phyloP scores from a whole-genome alignment of 2,329 filamentous ascomycete genomes.

The Arthrinium puccinioides region DNA sequence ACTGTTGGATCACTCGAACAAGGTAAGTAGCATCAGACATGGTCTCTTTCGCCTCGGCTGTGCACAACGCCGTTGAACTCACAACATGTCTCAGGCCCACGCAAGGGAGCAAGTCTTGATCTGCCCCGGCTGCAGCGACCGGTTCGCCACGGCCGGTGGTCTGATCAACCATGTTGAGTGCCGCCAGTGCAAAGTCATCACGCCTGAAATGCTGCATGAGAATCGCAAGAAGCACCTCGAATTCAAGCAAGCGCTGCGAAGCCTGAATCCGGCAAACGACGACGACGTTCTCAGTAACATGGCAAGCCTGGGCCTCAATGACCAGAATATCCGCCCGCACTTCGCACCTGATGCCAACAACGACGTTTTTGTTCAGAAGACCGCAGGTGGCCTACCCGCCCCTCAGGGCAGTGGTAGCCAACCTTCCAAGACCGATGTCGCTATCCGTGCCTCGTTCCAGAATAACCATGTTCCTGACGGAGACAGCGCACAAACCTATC shows the following conservation, averaged over 20 bases:
- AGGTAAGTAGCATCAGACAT: conserved; percentile 27
- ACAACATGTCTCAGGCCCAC: no score
- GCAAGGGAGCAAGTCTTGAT: no score
- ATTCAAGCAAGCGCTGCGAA: conserved; percentile 15
- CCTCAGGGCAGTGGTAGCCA: no score
- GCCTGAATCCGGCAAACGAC: conserved; percentile 5
- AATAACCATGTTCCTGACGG: no score
- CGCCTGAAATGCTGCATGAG: conserved; percentile 20
- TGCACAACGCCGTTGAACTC: no score
- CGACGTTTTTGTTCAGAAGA: neutral
- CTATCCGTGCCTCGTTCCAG: no score
- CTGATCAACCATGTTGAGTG: conserved; percentile 40
- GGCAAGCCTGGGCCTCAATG: neutral
- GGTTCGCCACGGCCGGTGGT: conserved; percentile 27
- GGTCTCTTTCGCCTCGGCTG: no score
- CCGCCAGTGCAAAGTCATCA: conserved; percentile 29
- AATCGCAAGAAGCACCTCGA: conserved; percentile 28
- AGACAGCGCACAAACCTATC: no score
- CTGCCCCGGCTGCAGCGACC: conserved; percentile 38
- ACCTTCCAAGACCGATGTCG: no score
- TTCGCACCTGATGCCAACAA: neutral
- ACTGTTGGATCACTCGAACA: conserved; percentile 19
- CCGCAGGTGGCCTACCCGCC: neutral
- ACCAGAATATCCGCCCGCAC: neutral
- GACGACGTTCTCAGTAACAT: neutral